These are phyloP conservation scores for Diplocarpon mali DNA, from an alignment of 2,329 filamentous ascomycete genomes.

Conservation along the genomic window DNA sequence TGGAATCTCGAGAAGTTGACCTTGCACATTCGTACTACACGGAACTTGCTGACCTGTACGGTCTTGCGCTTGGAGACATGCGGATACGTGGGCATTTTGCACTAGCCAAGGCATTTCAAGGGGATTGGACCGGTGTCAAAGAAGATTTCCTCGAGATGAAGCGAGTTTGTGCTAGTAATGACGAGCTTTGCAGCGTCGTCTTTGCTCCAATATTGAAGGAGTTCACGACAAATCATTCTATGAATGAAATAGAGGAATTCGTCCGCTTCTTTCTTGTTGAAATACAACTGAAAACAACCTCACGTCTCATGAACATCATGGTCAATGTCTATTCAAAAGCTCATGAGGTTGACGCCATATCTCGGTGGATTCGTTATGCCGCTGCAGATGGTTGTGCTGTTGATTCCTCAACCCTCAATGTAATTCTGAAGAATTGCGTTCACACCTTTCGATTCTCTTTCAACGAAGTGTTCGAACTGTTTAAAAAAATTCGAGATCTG, in stretches of 20 bases:
- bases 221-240: slow-evolving; percentile 20
- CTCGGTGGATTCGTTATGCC: slow-evolving; percentile 23
- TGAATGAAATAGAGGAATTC: slow-evolving; percentile 23
- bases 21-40: slow-evolving; percentile 18
- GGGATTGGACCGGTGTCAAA: slow-evolving; percentile 24
- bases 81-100: slow-evolving; percentile 26
- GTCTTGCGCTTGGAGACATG: slow-evolving; percentile 7
- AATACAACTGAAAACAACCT: slow-evolving; percentile 16
- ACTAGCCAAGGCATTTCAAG: slow-evolving; percentile 23
- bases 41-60: slow-evolving; percentile 6
- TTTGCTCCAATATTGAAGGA: slow-evolving; percentile 25
- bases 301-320: slow-evolving; percentile 24
- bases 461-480: slow-evolving; percentile 17
- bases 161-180: slow-evolving; percentile 3
- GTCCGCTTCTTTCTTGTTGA: slow-evolving; percentile 16
- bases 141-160: slow-evolving; percentile 21
- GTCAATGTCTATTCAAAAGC: slow-evolving; percentile 20
- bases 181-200: slow-evolving; percentile 10
- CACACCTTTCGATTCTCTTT: slow-evolving; percentile 19
- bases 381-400: slow-evolving; percentile 11
- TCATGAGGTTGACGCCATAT: slow-evolving; percentile 22
- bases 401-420: slow-evolving; percentile 22
- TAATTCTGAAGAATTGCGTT: slow-evolving; percentile 21
- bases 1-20: slow-evolving; percentile 21
- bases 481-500: slow-evolving; percentile 8